These are phyloP conservation scores for Halteria grandinella DNA, from an alignment of 73 alveolate genomes.

Conservation along the genomic window DNA sequence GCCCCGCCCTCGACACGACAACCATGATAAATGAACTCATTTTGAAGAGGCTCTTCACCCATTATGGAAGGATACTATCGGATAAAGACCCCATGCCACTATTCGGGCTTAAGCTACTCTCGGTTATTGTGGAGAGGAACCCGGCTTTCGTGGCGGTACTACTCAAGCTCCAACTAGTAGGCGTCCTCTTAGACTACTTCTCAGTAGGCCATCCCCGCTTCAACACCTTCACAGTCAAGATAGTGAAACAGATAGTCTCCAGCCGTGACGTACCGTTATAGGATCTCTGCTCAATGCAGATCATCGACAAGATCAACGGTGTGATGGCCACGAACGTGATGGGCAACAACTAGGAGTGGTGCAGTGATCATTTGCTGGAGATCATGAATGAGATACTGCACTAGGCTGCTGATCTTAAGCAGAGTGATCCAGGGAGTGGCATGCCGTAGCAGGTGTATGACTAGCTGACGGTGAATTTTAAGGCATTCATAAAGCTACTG, in stretches of 20 bases:
- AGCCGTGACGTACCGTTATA: slow-evolving; percentile 49
- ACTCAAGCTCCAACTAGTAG: slow-evolving; percentile 56
- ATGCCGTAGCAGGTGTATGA: slow-evolving; percentile 51
- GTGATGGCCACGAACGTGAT: slow-evolving; percentile 51
- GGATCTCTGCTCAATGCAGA: slow-evolving; percentile 33
- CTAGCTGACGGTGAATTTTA: slow-evolving; percentile 40
- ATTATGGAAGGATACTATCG: slow-evolving; percentile 58
- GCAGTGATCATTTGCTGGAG: slow-evolving; percentile 67
- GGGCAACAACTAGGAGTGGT: slow-evolving; percentile 56
- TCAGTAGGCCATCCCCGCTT: slow-evolving; percentile 63
- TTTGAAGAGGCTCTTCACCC: slow-evolving; percentile 68
- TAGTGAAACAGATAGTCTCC: slow-evolving; percentile 54
- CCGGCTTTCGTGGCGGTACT: slow-evolving; percentile 60
- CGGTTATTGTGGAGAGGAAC: slow-evolving; percentile 67
- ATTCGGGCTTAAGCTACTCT: slow-evolving; percentile 61
- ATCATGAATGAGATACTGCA: slow-evolving; percentile 67
- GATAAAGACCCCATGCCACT: slow-evolving; percentile 71
- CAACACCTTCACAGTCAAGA: slow-evolving; percentile 64
- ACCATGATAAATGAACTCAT: slow-evolving; percentile 75
- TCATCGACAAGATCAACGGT: slow-evolving; percentile 52
- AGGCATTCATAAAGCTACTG: slow-evolving; percentile 55
- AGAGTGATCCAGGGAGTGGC: neutral
- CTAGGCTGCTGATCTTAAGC: slow-evolving; percentile 59
- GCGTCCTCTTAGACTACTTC: slow-evolving; percentile 65
- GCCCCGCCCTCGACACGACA: too few species aligned